phyloP scores from a whole-genome alignment of 1,284 basidiomycete species.

The Malassezia sympodialis region DNA sequence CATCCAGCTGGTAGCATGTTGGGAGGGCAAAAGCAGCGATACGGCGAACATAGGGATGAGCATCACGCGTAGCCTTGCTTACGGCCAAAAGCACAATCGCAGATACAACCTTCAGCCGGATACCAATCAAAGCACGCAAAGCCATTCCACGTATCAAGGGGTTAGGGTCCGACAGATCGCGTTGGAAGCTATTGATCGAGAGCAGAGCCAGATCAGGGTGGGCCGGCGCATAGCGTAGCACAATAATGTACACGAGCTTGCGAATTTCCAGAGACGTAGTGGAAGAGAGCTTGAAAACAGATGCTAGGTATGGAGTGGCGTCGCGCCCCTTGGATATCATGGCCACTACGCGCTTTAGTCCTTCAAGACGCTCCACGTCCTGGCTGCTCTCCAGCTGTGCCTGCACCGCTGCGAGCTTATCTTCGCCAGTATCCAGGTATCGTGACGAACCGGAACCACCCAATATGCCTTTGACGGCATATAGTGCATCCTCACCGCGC shows the following conservation, averaged over 20 bases:
- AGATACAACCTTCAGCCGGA: constrained; percentile 76
- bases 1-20: constrained; percentile 59
- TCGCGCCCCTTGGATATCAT: constrained; percentile 83
- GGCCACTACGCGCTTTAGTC: constrained; percentile 37
- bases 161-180: constrained; percentile 80
- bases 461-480: constrained; percentile 35
- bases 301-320: constrained; percentile 63
- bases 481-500: constrained; percentile 41
- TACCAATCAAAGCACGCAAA: constrained; percentile 79
- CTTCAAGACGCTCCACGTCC: constrained; percentile 38
- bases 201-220: constrained; percentile 80
- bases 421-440: constrained; percentile 38
- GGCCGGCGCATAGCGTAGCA: constrained; percentile 68
- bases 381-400: constrained; percentile 33
- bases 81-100: constrained; percentile 77
- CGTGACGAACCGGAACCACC: constrained; percentile 31
- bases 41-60: constrained; percentile 87
- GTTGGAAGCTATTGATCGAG: constrained; percentile 97
- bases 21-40: constrained; percentile 78
- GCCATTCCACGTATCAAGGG: constrained; percentile 83
- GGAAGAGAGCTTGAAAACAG: constrained; percentile 44
- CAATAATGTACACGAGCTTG: constrained; percentile 94
- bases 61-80: constrained; percentile 77
- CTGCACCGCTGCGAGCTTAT: constrained; percentile 28
- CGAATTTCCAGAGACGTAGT: constrained; percentile 67